phyloP scores from a whole-genome alignment of 2,329 filamentous ascomycete species.

The Aspergillus fumigatus region DNA sequence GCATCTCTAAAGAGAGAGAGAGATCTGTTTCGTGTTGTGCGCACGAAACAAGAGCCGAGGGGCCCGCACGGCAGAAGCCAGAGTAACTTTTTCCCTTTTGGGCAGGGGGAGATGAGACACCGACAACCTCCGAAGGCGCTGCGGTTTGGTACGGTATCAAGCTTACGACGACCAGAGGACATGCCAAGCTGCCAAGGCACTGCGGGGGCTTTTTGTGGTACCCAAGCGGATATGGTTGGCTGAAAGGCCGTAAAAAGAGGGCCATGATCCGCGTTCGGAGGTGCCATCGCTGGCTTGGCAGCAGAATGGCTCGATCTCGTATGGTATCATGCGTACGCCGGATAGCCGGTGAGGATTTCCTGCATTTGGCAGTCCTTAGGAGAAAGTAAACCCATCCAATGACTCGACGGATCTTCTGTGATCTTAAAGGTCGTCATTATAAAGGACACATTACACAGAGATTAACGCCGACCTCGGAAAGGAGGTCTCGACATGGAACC shows the following conservation, averaged over 20 bases:
- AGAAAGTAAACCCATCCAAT: not conserved
- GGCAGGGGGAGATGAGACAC: not conserved
- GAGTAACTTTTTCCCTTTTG: not conserved
- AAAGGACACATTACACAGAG: not conserved
- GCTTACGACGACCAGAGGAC: constrained; percentile 9
- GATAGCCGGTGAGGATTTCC: not conserved
- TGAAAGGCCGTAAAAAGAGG: not conserved
- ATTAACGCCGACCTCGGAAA: constrained; percentile 1
- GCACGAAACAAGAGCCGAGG: no score
- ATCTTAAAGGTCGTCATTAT: not conserved
- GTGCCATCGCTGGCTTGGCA: constrained; percentile 15
- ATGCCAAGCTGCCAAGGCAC: constrained; percentile 19
- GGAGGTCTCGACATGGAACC: not conserved
- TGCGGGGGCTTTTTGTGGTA: constrained; percentile 12
- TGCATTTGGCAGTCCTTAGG: not conserved
- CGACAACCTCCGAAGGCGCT: not conserved
- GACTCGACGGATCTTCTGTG: not conserved
- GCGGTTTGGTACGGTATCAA: not conserved
- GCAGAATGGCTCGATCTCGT: constrained; percentile 4
- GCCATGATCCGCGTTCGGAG: constrained; percentile 19
- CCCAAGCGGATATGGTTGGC: constrained; percentile 5
- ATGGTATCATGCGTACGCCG: not conserved
- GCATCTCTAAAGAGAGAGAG: not conserved
- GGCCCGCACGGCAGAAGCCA: not conserved
- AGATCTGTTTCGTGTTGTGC: not conserved